Evolutionary conservation across 495 filamentous ascomycete genomes (phyloP).

Genomic region (Tetracladium marchalianum): DNA sequence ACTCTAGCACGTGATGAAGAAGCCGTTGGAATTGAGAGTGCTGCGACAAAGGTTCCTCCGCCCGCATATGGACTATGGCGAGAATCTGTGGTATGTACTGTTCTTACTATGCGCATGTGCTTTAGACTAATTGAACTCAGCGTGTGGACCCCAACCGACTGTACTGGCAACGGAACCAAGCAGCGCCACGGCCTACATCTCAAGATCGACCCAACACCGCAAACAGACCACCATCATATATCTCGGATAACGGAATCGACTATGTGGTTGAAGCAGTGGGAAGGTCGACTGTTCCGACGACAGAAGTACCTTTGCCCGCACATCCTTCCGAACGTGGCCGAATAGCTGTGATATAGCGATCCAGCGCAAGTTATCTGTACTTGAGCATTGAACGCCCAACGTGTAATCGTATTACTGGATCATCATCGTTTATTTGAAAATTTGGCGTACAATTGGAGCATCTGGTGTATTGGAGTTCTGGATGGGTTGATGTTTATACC

Average conservation of each 20-base stretch:
- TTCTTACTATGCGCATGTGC: neutral
- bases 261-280: conserved; percentile 57
- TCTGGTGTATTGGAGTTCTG: too few relatives aligned
- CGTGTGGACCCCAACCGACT: conserved; percentile 71
- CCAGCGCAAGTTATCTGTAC: too few relatives aligned
- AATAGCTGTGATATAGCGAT: neutral
- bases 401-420: too few relatives aligned
- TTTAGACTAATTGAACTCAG: conserved; percentile 24
- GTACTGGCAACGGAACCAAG: conserved; percentile 58
- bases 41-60: conserved; percentile 51
- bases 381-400: too few relatives aligned
- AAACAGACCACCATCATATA: conserved; percentile 58
- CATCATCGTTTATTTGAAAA: too few relatives aligned
- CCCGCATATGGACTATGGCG: conserved; percentile 87
- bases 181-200: conserved; percentile 10
- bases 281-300: conserved; percentile 35
- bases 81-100: conserved; percentile 61
- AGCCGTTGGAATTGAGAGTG: conserved; percentile 38
- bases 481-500: too few relatives aligned
- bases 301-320: conserved; percentile 31
- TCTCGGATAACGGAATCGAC: conserved; percentile 59
- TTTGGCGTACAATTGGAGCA: too few relatives aligned
- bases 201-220: conserved; percentile 12
- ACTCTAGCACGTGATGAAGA: conserved; percentile 55
- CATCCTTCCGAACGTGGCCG: conserved; percentile 35